Evolutionary conservation across 2,329 filamentous ascomycete genomes (phyloP).

Genomic region (Trichoderma hamatum): DNA sequence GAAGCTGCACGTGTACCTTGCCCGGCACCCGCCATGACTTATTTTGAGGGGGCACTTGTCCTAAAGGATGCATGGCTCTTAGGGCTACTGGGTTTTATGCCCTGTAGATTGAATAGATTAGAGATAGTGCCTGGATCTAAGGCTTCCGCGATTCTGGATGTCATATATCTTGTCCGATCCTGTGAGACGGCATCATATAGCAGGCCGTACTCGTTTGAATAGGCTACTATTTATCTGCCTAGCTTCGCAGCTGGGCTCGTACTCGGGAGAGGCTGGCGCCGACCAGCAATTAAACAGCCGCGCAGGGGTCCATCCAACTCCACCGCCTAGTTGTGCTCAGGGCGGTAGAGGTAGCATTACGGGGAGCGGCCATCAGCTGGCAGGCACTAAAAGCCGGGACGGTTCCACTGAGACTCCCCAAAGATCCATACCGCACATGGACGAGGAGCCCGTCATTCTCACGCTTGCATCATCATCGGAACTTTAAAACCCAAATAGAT

Average conservation of each 20-base stretch:
- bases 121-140: not conserved
- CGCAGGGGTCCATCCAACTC: slow-evolving; percentile 9
- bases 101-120: not conserved
- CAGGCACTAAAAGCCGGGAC: slow-evolving; percentile 13
- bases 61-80: not conserved
- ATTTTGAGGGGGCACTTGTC: not conserved
- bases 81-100: not conserved
- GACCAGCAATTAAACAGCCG: not conserved
- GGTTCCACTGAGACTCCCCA: slow-evolving; percentile 24
- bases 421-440: slow-evolving; percentile 8
- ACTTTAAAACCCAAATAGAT: not conserved
- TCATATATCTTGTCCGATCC: not conserved
- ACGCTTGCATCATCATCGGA: slow-evolving; percentile 24
- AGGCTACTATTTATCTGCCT: not conserved
- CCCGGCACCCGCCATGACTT: not conserved
- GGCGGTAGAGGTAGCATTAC: not conserved
- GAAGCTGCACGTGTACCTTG: slow-evolving; percentile 22
- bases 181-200: not conserved
- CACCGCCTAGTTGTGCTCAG: not conserved
- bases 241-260: not conserved
- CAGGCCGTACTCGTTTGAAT: slow-evolving; percentile 8
- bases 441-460: not conserved
- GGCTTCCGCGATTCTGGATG: not conserved
- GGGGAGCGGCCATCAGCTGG: slow-evolving; percentile 16
- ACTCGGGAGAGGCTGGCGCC: slow-evolving; percentile 7